A percentile compares a stretch with the other conserved stretches of the same genome.
Evolutionary conservation across 257 asterid genomes (phyloP).

Genomic region (Striga asiatica): DNA sequence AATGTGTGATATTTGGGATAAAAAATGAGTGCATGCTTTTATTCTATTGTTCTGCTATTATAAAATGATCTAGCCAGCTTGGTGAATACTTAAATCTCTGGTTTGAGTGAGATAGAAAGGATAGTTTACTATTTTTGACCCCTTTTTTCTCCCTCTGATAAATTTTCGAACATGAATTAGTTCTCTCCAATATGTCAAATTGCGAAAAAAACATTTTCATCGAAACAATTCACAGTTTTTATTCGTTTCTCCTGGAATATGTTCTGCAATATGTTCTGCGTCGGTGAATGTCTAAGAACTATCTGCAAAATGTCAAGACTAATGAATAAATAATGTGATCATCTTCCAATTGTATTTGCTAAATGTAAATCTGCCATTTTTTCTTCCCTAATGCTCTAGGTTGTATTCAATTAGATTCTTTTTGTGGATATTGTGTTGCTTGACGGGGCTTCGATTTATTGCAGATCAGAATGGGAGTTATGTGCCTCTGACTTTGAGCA

Average conservation of each 20-base stretch:
- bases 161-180: too few species aligned
- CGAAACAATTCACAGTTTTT: too few species aligned
- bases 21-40: too few species aligned
- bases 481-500: constrained; percentile 35
- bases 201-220: too few species aligned
- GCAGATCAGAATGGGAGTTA: constrained; percentile 52
- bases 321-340: background rate
- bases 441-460: constrained; percentile 15
- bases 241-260: too few species aligned
- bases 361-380: background rate
- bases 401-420: background rate
- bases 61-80: background rate
- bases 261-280: background rate
- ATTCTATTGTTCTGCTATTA: background rate
- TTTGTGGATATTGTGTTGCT: constrained; percentile 3
- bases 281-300: background rate
- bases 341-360: background rate
- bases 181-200: too few species aligned
- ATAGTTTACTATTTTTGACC: background rate
- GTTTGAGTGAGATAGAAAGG: background rate
- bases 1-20: too few species aligned
- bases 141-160: too few species aligned
- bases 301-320: background rate
- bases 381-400: background rate
- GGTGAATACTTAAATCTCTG: background rate